These are phyloP conservation scores for Paraphoma chrysanthemicola DNA, from an alignment of 2,329 filamentous ascomycete species.

Conservation along the genomic window DNA sequence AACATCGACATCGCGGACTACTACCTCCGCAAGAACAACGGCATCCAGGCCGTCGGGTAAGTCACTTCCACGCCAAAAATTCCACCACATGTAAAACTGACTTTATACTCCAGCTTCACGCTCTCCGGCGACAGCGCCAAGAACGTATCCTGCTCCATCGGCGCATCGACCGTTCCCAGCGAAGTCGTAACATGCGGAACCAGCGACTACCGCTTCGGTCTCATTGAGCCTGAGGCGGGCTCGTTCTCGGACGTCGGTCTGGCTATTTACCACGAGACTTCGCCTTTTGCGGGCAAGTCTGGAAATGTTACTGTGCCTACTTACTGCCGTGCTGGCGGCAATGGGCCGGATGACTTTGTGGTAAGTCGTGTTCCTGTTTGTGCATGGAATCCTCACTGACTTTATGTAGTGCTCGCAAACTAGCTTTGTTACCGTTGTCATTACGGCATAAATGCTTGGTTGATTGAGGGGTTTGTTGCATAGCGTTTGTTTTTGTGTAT, in stretches of 20 bases:
- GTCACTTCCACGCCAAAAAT: neutral
- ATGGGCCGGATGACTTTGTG: conserved; percentile 23
- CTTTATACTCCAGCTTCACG: conserved; percentile 18
- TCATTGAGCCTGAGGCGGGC: conserved; percentile 8
- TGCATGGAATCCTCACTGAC: too few species aligned
- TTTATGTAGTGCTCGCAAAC: too few species aligned
- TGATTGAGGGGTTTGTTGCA: too few species aligned
- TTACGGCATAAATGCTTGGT: too few species aligned
- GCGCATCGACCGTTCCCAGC: conserved; percentile 17
- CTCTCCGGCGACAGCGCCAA: conserved; percentile 23
- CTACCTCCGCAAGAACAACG: conserved; percentile 25
- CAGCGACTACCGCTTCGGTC: conserved; percentile 24
- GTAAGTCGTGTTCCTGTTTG: too few species aligned
- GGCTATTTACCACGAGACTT: conserved; percentile 24
- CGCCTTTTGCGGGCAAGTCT: conserved; percentile 13
- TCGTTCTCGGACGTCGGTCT: conserved; percentile 7
- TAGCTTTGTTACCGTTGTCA: too few species aligned
- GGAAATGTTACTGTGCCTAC: conserved; percentile 16
- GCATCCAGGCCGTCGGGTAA: conserved; percentile 16
- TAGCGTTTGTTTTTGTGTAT: too few species aligned
- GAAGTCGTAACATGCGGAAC: conserved; percentile 20
- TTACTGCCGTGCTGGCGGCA: conserved; percentile 30
- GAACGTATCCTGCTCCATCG: conserved; percentile 15
- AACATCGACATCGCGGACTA: conserved; percentile 29
- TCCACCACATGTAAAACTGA: neutral